Percentiles rank a stretch among this genome's conserved stretches.
These are phyloP conservation scores for Guadua angustifolia DNA, from an alignment of 176 grass and related monocot species.

Conservation along the genomic window DNA sequence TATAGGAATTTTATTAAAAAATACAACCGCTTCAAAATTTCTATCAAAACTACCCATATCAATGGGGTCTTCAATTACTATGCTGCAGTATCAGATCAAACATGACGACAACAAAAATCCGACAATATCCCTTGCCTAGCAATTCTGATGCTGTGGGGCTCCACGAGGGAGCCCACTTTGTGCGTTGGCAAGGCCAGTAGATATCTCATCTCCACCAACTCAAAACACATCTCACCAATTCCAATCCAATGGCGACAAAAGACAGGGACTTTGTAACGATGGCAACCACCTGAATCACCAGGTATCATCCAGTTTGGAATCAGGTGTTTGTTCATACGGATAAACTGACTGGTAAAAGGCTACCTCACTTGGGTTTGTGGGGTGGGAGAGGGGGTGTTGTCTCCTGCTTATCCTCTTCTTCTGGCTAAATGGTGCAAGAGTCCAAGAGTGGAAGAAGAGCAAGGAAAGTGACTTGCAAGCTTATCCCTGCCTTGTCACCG, in stretches of 20 bases:
- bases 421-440: background rate
- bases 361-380: background rate
- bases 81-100: no score
- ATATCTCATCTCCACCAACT: conserved; percentile 12
- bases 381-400: background rate
- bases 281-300: conserved; percentile 18
- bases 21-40: no score
- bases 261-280: conserved; percentile 32
- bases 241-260: conserved; percentile 8
- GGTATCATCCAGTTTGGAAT: conserved; percentile 8
- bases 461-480: conserved; percentile 28
- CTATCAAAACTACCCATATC: no score
- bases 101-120: no score
- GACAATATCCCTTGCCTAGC: background rate
- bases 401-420: conserved; percentile 43
- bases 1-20: no score
- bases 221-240: background rate
- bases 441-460: background rate
- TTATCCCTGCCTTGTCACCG: conserved; percentile 51
- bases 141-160: background rate
- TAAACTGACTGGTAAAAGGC: background rate
- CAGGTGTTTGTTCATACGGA: background rate
- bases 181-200: background rate
- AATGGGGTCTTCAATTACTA: no score
- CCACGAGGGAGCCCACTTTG: background rate